Evolutionary conservation across 371 early-diverging fungal genomes (phyloP), one percentile per base, ranked within the genome.

Genomic region (Cokeromyces recurvatus): DNA sequence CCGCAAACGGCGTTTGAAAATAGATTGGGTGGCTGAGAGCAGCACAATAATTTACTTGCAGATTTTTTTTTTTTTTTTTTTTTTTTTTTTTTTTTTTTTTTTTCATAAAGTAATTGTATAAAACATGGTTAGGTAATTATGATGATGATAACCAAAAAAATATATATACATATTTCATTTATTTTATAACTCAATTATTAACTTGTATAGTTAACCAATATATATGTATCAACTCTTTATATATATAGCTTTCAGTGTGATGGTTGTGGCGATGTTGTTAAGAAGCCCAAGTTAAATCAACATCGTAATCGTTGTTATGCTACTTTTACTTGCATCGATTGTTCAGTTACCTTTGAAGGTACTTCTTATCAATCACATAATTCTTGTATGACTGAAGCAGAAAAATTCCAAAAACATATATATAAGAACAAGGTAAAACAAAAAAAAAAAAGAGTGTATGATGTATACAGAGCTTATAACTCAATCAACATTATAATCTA

Each of bases 281-380:
- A 93, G 69, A 94, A 94, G 74, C 84, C 90, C 42, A 94, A 94
- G 65, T 77, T 92, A 16, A 91, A 90, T 49, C 77, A 74, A 50
- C 97, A 94, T 63, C 66, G 67, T 32, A 58, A 70, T 56, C 84
- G 91, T n/a, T 96, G 97, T 70, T 79, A 73, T 41, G 89, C 94
- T 19, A 78, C 84, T 35, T 94, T 86, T 64, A 81, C 89, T 17
- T 94, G 94, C 71, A 83, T 94, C 45, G 96, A 96, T 64, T 96
- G 97, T 65, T 79, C 81, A 4, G 79, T 71, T n/a, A 88, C 90
- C 32, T 96, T 96, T 66, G 70, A 81, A 27, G 90, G 90, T 24
- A 71, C 57, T 5, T 76, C 77, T 32, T 94, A 89, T 65, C 76
- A 86, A 27, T 54, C 71, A 6, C 97, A 96, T 60, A 92, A 84